Evolutionary conservation across 148 eudicot species (phyloP).

Genomic region (Heliosperma pusillum): DNA sequence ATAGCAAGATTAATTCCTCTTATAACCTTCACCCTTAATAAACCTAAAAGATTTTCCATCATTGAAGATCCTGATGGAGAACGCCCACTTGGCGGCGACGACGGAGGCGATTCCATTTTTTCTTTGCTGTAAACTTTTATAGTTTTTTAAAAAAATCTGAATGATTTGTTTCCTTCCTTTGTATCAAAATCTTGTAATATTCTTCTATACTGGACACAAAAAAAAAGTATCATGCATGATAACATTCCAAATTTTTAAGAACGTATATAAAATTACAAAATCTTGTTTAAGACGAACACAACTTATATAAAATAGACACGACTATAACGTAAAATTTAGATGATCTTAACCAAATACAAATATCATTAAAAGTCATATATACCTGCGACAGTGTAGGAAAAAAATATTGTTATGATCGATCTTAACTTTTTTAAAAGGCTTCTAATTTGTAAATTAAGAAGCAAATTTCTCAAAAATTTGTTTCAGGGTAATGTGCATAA

Average conservation of each 20-base stretch:
- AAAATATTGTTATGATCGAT: neutral
- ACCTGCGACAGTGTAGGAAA: neutral
- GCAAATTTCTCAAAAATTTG: neutral
- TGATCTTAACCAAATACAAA: neutral
- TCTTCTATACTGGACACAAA: neutral
- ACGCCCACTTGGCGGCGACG: slow-evolving; percentile 2
- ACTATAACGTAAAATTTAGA: neutral
- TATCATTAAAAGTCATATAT: neutral
- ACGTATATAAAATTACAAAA: neutral
- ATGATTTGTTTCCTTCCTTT: neutral
- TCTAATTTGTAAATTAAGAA: neutral
- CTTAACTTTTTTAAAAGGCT: neutral
- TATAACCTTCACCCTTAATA: slow-evolving; percentile 56
- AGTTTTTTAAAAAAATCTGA: neutral
- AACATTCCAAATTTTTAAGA: neutral
- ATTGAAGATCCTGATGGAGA: slow-evolving; percentile 21
- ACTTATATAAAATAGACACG: neutral
- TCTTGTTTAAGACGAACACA: no score
- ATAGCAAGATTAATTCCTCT: slow-evolving; percentile 75
- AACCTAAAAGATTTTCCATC: slow-evolving; percentile 59
- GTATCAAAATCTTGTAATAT: neutral
- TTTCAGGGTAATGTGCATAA: neutral
- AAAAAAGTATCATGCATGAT: neutral
- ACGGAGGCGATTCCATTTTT: slow-evolving; percentile 22
- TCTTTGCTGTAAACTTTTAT: neutral